Conservation (phyloP, 306 rosid species). For the Cicer judaicum region DNA sequence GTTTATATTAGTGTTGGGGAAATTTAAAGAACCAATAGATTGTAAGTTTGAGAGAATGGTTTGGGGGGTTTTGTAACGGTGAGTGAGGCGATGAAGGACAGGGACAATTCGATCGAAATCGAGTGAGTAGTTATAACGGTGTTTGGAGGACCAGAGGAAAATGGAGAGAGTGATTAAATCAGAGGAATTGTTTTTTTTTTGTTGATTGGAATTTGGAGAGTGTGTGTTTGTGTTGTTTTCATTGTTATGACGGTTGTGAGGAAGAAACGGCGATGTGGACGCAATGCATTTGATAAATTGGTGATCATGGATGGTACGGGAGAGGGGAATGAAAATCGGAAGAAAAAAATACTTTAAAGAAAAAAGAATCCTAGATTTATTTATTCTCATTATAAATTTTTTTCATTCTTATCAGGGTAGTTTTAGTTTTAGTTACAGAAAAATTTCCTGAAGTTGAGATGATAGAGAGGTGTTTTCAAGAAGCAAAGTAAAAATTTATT, state of each 20-base stretch:
- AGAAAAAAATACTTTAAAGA: too few relatives aligned
- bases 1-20: slow-evolving; percentile 29
- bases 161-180: slow-evolving; percentile 63
- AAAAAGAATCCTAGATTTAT: too few relatives aligned
- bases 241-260: not conserved
- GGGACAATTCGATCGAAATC: slow-evolving; percentile 51
- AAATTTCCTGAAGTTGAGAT: too few relatives aligned
- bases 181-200: slow-evolving; percentile 37
- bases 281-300: not conserved
- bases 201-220: not conserved
- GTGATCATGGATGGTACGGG: not conserved
- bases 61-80: slow-evolving; percentile 47
- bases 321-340: not conserved
- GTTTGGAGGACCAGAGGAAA: slow-evolving; percentile 62
- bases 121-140: slow-evolving; percentile 35
- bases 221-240: not conserved
- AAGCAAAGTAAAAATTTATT: too few relatives aligned
- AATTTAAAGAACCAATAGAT: slow-evolving; percentile 49
- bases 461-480: too few relatives aligned
- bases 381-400: too few relatives aligned
- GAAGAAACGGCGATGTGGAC: not conserved
- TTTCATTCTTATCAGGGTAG: too few relatives aligned
- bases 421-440: too few relatives aligned
- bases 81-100: slow-evolving; percentile 49
- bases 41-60: slow-evolving; percentile 49